Percentiles rank a stretch among this genome's conserved stretches.
Conservation (phyloP, 169 alveolate species). For the Cryptosporidium sp. region DNA sequence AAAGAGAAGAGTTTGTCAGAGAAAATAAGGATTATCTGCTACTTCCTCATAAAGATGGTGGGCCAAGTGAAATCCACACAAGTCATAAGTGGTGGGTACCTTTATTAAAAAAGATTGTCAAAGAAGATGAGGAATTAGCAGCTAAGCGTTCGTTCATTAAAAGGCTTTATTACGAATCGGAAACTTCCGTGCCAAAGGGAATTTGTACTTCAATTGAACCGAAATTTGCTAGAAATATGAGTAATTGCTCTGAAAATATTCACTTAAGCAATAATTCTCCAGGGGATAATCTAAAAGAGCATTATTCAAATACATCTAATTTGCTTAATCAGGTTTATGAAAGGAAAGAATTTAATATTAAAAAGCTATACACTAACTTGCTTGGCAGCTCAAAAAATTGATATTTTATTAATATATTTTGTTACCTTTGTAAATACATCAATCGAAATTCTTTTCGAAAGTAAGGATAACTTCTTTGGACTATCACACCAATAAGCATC, state of each 20-base stretch:
- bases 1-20: slow-evolving; percentile 68
- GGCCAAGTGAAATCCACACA: slow-evolving; percentile 30
- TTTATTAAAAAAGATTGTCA: slow-evolving; percentile 23
- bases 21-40: slow-evolving; percentile 60
- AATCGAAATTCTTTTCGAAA: neutral
- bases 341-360: slow-evolving; percentile 1
- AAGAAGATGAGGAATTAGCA: slow-evolving; percentile 34
- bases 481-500: neutral
- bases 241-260: neutral
- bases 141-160: slow-evolving; percentile 15
- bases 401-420: neutral
- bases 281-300: neutral
- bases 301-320: neutral
- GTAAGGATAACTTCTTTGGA: neutral
- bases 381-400: neutral
- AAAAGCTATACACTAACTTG: neutral
- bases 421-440: neutral
- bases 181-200: slow-evolving; percentile 15
- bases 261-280: neutral
- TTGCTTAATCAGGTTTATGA: neutral
- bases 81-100: slow-evolving; percentile 71
- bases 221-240: neutral
- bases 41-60: slow-evolving; percentile 63
- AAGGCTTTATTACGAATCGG: slow-evolving; percentile 32
- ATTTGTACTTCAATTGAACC: slow-evolving; percentile 34